phyloP scores from a whole-genome alignment of 305 asterid species.

The Fraxinus velutina region DNA sequence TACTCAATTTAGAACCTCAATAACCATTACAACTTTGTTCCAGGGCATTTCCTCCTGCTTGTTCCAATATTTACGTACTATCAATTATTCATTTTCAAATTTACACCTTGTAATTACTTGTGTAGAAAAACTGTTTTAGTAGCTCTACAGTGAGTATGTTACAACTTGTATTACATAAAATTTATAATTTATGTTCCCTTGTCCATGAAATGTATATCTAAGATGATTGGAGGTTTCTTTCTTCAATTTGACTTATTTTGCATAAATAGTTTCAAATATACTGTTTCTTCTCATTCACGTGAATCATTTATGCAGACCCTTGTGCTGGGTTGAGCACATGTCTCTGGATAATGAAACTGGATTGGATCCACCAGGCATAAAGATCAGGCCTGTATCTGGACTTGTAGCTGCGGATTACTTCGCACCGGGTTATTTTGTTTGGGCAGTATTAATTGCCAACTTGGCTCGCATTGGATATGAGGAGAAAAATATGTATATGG shows the following conservation, averaged over 20 bases:
- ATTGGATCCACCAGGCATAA: slow-evolving; percentile 80
- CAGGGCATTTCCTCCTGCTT: background rate
- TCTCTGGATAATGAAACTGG: slow-evolving; percentile 86
- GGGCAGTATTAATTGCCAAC: slow-evolving; percentile 90
- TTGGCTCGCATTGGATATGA: slow-evolving; percentile 92
- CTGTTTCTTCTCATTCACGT: slow-evolving; percentile 10
- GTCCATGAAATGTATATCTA: slow-evolving; percentile 6
- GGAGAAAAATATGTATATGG: slow-evolving; percentile 92
- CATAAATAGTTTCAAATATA: background rate
- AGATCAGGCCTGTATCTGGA: slow-evolving; percentile 83
- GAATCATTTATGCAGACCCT: slow-evolving; percentile 53
- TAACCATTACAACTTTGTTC: background rate
- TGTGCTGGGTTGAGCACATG: slow-evolving; percentile 92
- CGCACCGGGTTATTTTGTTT: slow-evolving; percentile 86
- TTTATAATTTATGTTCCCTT: slow-evolving; percentile 1
- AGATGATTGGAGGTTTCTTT: background rate
- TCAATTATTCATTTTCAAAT: background rate
- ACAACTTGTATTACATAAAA: background rate
- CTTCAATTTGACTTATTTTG: slow-evolving; percentile 4
- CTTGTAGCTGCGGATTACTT: slow-evolving; percentile 93
- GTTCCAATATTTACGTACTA: background rate
- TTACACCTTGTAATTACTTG: slow-evolving; percentile 1
- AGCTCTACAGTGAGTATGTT: background rate
- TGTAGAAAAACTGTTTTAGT: background rate
- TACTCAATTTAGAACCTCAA: slow-evolving; percentile 7